A percentile compares a stretch with the other conserved stretches of the same genome.
Evolutionary conservation across 2,329 filamentous ascomycete species (phyloP).

Genomic region (Hypoxylon sp.): DNA sequence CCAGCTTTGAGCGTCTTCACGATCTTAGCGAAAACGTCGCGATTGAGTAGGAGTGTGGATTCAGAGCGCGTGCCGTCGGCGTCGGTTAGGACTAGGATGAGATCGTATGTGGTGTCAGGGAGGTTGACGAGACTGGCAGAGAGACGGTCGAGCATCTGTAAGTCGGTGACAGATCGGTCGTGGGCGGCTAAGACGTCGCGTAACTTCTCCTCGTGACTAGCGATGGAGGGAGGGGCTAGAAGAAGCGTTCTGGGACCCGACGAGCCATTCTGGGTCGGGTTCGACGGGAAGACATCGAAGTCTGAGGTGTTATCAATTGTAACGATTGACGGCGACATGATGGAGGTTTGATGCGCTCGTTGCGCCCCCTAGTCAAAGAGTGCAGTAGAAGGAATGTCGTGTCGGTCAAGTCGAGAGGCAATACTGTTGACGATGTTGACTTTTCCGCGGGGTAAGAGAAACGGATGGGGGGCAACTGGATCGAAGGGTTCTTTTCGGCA

Average conservation of each 20-base stretch:
- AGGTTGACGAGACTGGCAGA: constrained; percentile 84
- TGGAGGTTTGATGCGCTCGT: constrained; percentile 36
- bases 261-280: constrained; percentile 41
- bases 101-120: constrained; percentile 82
- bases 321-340: constrained; percentile 66
- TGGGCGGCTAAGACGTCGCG: constrained; percentile 77
- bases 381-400: background rate
- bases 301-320: constrained; percentile 53
- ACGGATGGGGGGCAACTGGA: constrained; percentile 21
- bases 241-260: constrained; percentile 75
- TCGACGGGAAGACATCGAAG: constrained; percentile 42
- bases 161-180: constrained; percentile 82
- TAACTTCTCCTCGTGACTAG: constrained; percentile 85
- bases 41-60: constrained; percentile 72
- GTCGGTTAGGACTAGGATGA: constrained; percentile 86
- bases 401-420: constrained; percentile 10
- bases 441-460: constrained; percentile 29
- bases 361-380: constrained; percentile 27
- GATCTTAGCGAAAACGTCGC: constrained; percentile 76
- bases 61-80: constrained; percentile 76
- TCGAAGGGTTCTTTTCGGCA: background rate
- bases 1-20: constrained; percentile 78
- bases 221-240: constrained; percentile 90
- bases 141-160: constrained; percentile 98
- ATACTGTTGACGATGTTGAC: constrained; percentile 15